These are phyloP conservation scores for Cutaneotrichosporon dermatis DNA, from an alignment of 1,284 basidiomycete genomes.

Conservation along the genomic window DNA sequence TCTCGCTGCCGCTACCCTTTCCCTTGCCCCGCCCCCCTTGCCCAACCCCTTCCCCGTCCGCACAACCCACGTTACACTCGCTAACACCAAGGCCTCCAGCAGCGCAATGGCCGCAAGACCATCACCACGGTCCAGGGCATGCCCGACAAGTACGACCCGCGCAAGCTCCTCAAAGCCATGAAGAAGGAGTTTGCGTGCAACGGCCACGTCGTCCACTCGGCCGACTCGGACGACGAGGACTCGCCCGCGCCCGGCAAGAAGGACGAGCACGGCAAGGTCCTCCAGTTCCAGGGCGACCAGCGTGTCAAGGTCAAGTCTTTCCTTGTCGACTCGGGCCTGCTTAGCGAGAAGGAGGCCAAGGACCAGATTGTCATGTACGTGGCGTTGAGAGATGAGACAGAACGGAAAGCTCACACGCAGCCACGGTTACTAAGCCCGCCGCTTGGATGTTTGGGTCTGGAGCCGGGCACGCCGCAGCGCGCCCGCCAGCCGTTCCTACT, in stretches of 20 bases:
- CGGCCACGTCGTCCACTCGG: constrained; percentile 74
- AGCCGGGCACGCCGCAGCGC: not conserved
- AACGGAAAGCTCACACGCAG: not conserved
- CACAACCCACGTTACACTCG: no score
- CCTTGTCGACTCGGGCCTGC: constrained; percentile 59
- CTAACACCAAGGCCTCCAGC: constrained; percentile 65
- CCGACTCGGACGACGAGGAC: constrained; percentile 45
- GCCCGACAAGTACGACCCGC: constrained; percentile 91
- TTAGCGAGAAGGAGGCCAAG: constrained; percentile 50
- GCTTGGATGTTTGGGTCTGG: not conserved
- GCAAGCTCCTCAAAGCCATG: constrained; percentile 98
- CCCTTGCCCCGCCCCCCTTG: no score
- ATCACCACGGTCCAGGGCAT: constrained; percentile 97
- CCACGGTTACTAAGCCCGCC: constrained; percentile 12
- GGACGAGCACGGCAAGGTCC: constrained; percentile 94
- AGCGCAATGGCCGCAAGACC: constrained; percentile 98
- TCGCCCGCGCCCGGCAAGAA: constrained; percentile 59
- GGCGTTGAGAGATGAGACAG: not conserved
- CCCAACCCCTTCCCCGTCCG: no score
- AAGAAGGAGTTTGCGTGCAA: constrained; percentile 99
- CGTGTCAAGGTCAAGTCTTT: constrained; percentile 83
- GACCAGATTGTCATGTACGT: constrained; percentile 49
- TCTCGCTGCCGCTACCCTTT: no score
- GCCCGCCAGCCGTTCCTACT: not conserved
- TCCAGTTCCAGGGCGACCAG: constrained; percentile 99